Evolutionary conservation across 2,329 filamentous ascomycete species (phyloP).

Genomic region (Botryotinia convoluta): DNA sequence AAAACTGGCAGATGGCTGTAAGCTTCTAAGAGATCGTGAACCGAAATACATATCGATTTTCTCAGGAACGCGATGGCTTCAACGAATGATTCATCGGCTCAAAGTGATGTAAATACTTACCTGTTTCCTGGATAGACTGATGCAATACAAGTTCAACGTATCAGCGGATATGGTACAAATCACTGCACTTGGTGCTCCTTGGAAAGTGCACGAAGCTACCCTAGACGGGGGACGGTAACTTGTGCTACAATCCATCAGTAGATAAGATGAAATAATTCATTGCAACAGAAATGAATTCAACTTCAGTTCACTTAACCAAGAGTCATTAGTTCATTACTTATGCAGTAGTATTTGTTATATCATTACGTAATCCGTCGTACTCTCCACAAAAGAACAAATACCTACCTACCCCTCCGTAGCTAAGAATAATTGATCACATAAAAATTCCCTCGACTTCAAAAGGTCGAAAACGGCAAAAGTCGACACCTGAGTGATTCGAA

Average conservation of each 20-base stretch:
- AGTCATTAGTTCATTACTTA: background rate
- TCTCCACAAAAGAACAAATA: background rate
- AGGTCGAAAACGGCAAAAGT: constrained; percentile 5
- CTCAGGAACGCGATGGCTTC: background rate
- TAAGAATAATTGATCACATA: background rate
- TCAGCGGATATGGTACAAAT: background rate
- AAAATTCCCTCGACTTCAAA: background rate
- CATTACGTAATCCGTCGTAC: background rate
- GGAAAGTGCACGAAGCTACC: background rate
- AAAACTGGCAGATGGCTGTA: background rate
- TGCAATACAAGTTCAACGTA: background rate
- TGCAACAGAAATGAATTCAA: background rate
- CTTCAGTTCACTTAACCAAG: background rate
- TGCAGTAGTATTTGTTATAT: background rate
- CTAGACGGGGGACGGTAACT: background rate
- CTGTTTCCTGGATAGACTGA: background rate
- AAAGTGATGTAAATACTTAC: background rate
- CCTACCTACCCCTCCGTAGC: background rate
- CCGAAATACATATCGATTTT: background rate
- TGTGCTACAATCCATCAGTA: background rate
- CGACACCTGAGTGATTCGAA: constrained; percentile 45
- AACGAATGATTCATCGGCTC: background rate
- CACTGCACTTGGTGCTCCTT: background rate
- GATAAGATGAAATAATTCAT: no score
- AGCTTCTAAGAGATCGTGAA: background rate